A percentile compares a stretch with the other conserved stretches of the same genome.
Conservation (phyloP, 768 basidiomycete genomes). For the Panus rudis region DNA sequence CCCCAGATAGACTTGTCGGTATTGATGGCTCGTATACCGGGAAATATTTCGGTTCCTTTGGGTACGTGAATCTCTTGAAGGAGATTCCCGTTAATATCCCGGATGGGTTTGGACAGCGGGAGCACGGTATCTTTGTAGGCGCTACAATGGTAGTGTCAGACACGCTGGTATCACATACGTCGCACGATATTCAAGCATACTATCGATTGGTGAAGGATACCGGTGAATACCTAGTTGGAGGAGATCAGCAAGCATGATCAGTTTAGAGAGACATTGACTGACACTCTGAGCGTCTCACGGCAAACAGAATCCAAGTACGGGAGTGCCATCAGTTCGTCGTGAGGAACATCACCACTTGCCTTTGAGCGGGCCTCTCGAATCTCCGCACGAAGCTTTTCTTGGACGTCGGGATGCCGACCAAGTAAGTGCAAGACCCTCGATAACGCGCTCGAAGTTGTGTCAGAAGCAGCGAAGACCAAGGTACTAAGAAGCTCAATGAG, state of each 20-base stretch:
- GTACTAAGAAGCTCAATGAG: too few species aligned
- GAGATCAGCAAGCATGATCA: neutral
- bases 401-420: conserved; percentile 18
- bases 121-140: conserved; percentile 47
- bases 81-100: conserved; percentile 29
- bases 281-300: conserved; percentile 20
- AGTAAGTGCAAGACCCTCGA: conserved; percentile 22
- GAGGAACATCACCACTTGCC: conserved; percentile 13
- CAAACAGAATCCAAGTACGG: conserved; percentile 25
- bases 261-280: neutral
- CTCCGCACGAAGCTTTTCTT: conserved; percentile 22
- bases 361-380: conserved; percentile 10
- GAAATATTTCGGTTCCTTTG: conserved; percentile 36
- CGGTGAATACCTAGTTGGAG: conserved; percentile 7
- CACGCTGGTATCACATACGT: too few species aligned
- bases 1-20: conserved; percentile 50
- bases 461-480: conserved; percentile 18
- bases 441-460: conserved; percentile 25
- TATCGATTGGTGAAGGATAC: conserved; percentile 3
- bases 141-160: conserved; percentile 10
- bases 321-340: conserved; percentile 19
- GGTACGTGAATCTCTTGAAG: conserved; percentile 34
- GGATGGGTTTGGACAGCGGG: conserved; percentile 41
- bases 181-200: neutral
- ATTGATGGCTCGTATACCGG: conserved; percentile 40